phyloP scores from a whole-genome alignment of 305 asterid genomes.

The Fraxinus latifolia region DNA sequence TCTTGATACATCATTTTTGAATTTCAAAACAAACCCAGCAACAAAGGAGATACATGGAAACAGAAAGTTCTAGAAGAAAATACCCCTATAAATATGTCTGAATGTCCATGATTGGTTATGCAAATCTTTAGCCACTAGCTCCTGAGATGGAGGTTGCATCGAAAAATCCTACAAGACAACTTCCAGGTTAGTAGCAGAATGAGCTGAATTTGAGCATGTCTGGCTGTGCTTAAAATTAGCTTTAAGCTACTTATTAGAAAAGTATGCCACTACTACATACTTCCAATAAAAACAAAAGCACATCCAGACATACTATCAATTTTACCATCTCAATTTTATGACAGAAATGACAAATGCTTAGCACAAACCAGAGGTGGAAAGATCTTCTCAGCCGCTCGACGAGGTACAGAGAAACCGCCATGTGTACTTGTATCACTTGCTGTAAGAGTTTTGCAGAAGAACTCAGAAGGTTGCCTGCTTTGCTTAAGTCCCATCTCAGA shows the following conservation, averaged over 20 bases:
- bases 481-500: conserved; percentile 91
- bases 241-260: neutral
- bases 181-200: conserved; percentile 23
- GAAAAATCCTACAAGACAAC: conserved; percentile 67
- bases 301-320: neutral
- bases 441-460: conserved; percentile 93
- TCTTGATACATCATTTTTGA: neutral
- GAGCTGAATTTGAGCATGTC: neutral
- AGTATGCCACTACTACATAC: neutral
- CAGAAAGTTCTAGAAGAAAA: neutral
- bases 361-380: conserved; percentile 80
- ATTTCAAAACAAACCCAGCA: neutral
- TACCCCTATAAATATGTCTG: conserved; percentile 91
- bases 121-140: conserved; percentile 79
- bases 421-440: conserved; percentile 99
- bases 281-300: neutral
- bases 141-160: conserved; percentile 98
- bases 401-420: conserved; percentile 98
- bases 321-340: conserved; percentile 1
- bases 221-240: neutral
- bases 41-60: neutral
- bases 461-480: conserved; percentile 78
- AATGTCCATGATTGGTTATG: conserved; percentile 95
- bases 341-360: neutral
- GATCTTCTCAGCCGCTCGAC: conserved; percentile 97